Evolutionary conservation across 2,329 filamentous ascomycete species (phyloP).

Genomic region (Nigrograna mackinnonii): DNA sequence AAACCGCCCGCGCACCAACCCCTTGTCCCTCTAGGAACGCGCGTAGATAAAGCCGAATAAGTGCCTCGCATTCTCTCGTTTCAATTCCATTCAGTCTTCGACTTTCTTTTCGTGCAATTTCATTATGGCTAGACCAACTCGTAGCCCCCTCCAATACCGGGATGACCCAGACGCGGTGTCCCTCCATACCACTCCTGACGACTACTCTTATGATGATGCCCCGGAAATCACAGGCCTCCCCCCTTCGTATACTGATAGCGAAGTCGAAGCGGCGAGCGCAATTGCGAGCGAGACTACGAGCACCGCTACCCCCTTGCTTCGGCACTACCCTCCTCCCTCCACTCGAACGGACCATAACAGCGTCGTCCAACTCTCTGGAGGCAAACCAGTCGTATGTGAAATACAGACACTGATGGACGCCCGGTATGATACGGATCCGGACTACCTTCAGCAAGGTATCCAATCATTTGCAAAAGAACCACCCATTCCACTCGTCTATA

Average conservation of each 20-base stretch:
- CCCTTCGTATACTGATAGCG: constrained; percentile 40
- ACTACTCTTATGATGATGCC: constrained; percentile 41
- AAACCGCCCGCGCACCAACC: too few relatives aligned
- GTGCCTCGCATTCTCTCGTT: too few relatives aligned
- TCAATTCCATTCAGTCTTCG: too few relatives aligned
- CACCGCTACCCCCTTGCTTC: constrained; percentile 12
- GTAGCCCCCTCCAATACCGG: constrained; percentile 25
- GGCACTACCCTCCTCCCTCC: constrained; percentile 29
- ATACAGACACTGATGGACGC: constrained; percentile 31
- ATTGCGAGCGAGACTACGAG: too few relatives aligned
- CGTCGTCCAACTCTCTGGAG: constrained; percentile 20
- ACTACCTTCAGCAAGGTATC: constrained; percentile 31
- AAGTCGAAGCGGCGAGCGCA: constrained; percentile 10
- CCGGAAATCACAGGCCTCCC: constrained; percentile 34
- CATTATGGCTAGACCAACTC: constrained; percentile 35
- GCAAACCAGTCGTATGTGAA: constrained; percentile 28
- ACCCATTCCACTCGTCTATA: constrained; percentile 39
- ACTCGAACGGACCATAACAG: constrained; percentile 30
- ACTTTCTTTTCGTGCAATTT: too few relatives aligned
- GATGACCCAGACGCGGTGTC: constrained; percentile 44
- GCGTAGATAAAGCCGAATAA: too few relatives aligned
- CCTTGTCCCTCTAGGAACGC: too few relatives aligned
- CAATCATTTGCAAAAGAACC: constrained; percentile 25
- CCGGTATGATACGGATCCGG: constrained; percentile 35
- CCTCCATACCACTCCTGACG: constrained; percentile 42